Base-by-base conservation (phyloP, 225 moss, liverwort and hornwort genomes). In the Antitrichia curtipendula region DNA sequence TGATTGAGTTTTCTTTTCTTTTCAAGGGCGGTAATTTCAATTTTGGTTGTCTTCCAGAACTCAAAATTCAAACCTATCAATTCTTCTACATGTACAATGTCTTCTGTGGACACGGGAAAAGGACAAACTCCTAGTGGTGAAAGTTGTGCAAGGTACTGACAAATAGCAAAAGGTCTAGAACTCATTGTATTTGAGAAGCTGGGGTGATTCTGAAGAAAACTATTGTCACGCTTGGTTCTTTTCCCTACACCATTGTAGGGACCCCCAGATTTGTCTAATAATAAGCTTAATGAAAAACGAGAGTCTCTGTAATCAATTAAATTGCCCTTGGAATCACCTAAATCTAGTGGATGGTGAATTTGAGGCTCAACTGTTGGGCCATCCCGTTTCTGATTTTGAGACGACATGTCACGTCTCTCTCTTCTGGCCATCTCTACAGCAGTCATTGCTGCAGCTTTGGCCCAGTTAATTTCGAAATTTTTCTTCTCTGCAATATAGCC, bases 241-340 rank as follows among this genome's bases (percentile, higher is more conserved):
- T 66, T 12, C 0, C 19, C 38, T 20, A 12, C 0, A 0, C 5
- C 2, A 1, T 6, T n/a, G 4, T 3, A n/a, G 12, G 3, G 6
- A 38, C 12, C 22, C 4, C 22, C 7, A 65, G 1, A 36, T 65
- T 65, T 36, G n/a, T 11, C 5, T n/a, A n/a, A n/a, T n/a, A 2
- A n/a, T 0, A 66, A 2, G 6, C 10, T 64, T 0, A 1, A 36
- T 0, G 8, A 2, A 61, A n/a, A 6, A 66, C 1, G 10, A 64
- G 12, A 3, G 6, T 36, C 36, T 36, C 5, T 65, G 0, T 10
- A 3, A 17, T 5, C 6, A 8, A 45, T 45, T n/a, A n/a, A n/a
- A n/a, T n/a, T n/a, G n/a, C n/a, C n/a, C n/a, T n/a, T n/a, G n/a
- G n/a, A n/a, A n/a, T n/a, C n/a, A n/a, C n/a, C n/a, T n/a, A n/a